Base-by-base conservation (phyloP, 345 rosid genomes). In the Carallia brachiata region DNA sequence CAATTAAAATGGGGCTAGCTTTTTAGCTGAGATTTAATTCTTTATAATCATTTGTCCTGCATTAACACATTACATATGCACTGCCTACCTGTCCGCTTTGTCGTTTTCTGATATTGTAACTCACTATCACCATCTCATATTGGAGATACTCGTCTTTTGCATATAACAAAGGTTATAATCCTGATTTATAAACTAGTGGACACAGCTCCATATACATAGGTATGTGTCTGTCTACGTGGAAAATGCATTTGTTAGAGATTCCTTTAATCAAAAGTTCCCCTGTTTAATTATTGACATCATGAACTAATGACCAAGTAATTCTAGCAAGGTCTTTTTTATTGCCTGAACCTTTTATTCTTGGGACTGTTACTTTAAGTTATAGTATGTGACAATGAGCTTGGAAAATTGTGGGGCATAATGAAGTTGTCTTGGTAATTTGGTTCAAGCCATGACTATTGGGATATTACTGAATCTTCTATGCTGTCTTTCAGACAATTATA, bases 51-150 rank as follows among this genome's bases (percentile, higher is more conserved):
- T 77, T 23, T 27, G 37, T 28, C 52, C 55, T 44, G 44, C 40
- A 36, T 9, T 36, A 36, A 16, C 47, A 28, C 36, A 40, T 54
- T 6, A 36, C 18, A 52, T 18, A 62, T 61, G 60, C 48, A 27
- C 31, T 70, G 61, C 63, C 63, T 61, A 27, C 36, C 64, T 79
- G 79, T 74, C 68, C 61, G n/a, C 66, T 74, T 62, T 73, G 72
- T 68, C 63, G 37, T 58, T 64, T 48, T 70, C 53, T 59, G 19
- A 34, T 53, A 63, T 63, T 70, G 48, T 56, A 50, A 68, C 36
- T 28, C 66, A 60, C 67, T 30, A 8, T 36, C 61, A 48, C 34
- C 37, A 44, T 54, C 64, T 66, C 50, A 56, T 32, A 50, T 47
- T 75, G 68, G 61, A 57, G 53, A 32, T 36, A 18, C 3, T 53